Evolutionary conservation across 768 basidiomycete genomes (phyloP), one percentile per base, ranked within the genome.

Genomic region (Macrolepiota albuminosa): DNA sequence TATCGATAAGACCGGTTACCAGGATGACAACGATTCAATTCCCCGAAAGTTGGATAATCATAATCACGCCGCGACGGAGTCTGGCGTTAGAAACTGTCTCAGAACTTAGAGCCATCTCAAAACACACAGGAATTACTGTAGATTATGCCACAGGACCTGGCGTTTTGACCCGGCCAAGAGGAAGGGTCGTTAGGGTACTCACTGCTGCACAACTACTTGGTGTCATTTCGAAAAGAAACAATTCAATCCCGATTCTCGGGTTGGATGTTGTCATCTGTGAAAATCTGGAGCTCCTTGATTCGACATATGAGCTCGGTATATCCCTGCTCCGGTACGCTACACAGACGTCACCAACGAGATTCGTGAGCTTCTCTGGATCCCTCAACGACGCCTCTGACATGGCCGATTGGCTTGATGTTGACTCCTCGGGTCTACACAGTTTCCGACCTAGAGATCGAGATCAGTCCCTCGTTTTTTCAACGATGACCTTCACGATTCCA

Each of bases 391-490:
- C 92, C 2, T 73, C 80, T 6, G 89, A 91, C 66, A 74, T 98
- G 18, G 93, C 91, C 4, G 75, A 82, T 9, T 99, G 95, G 96
- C 76, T 99, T 16, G 78, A 83, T 55, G 87, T 92, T 50, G 82
- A 88, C 47, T 71, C 82, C 4, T 73, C 75, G 13, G 83, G 81
- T 26, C 71, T 90, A 45, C 86, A 88, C 70, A 85, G 83, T 69
- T 97, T 99, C 79, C 79, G 84, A 6, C 90, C 95, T 2, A 83
- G 78, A 46, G 89, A 93, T 66, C 86, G 95, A 40, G 91, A 93
- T 60, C 90, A 93, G 65, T 81, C 92, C 0, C 75, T 98, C 21
- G 75, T 77, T 8, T 80, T 85, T 34, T 81, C 82, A 18, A 81
- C 85, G 13, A 86, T 90, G 57, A 82, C 92, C 0, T 98, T 96